These are phyloP conservation scores for Ophiostoma sp. DNA, from an alignment of 2,329 filamentous ascomycete genomes.

Conservation along the genomic window DNA sequence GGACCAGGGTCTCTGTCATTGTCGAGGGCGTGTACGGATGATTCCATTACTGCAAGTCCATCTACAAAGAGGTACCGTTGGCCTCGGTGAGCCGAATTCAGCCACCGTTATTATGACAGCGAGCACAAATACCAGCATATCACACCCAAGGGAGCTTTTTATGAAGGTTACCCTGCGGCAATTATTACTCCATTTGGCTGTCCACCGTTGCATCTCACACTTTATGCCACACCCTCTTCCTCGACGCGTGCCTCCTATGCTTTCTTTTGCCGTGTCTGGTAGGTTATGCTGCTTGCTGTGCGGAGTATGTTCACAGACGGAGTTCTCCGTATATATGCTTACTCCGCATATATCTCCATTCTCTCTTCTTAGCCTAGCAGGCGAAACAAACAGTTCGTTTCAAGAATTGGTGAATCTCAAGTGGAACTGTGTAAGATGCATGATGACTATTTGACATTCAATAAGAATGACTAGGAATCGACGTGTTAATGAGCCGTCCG, in stretches of 20 bases:
- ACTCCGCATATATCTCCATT: no score
- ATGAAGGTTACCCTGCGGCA: not conserved
- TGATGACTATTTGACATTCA: no score
- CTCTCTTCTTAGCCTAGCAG: not conserved
- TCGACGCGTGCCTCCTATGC: not conserved
- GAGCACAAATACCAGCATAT: conserved; percentile 6
- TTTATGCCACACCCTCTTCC: not conserved
- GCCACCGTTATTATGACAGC: not conserved
- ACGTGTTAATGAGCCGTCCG: not conserved
- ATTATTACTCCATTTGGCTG: conserved; percentile 1
- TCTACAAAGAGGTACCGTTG: not conserved
- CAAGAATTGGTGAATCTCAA: no score
- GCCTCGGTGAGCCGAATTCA: not conserved
- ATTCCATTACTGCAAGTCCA: not conserved
- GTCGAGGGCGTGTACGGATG: not conserved
- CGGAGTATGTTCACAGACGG: no score
- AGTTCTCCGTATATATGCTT: not conserved
- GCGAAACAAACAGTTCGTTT: not conserved
- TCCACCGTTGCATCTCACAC: conserved; percentile 1
- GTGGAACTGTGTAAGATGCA: no score
- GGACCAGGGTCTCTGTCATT: no score
- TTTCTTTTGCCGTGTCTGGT: conserved; percentile 4
- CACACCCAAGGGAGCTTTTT: conserved; percentile 1
- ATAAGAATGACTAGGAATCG: no score
- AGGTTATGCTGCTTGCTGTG: not conserved